phyloP scores from a whole-genome alignment of 345 rosid genomes.

The Eucalyptus cloeziana region DNA sequence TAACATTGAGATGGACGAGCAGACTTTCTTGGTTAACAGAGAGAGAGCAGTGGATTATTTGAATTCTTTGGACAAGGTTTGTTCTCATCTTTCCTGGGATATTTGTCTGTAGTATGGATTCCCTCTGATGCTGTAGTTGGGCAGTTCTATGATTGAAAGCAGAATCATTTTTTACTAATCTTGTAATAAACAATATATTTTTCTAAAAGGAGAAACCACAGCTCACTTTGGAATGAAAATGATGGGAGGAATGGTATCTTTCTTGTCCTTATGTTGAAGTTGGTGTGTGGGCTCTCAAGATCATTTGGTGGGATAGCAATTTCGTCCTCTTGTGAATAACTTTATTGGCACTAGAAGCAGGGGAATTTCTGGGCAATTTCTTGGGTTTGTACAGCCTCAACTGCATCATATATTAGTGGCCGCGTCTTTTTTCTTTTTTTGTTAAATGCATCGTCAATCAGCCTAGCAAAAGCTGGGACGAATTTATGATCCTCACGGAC shows the following conservation, averaged over 20 bases:
- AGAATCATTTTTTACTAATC: neutral
- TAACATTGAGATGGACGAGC: slow-evolving; percentile 97
- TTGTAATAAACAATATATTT: neutral
- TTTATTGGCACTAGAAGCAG: neutral
- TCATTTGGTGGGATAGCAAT: slow-evolving; percentile 5
- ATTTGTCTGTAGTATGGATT: neutral
- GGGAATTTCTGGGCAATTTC: neutral
- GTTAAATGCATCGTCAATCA: neutral
- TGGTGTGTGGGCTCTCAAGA: neutral
- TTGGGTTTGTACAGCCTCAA: neutral
- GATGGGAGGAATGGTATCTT: slow-evolving; percentile 2
- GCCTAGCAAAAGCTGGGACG: neutral
- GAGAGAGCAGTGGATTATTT: slow-evolving; percentile 98
- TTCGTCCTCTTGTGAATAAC: slow-evolving; percentile 2
- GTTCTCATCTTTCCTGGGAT: neutral
- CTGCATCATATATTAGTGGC: neutral
- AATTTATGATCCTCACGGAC: neutral
- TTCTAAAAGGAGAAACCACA: neutral
- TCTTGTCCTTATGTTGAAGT: slow-evolving; percentile 3
- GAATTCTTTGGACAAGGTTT: slow-evolving; percentile 87
- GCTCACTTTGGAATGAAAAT: neutral
- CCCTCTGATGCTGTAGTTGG: neutral
- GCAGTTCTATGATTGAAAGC: neutral
- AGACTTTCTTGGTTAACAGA: slow-evolving; percentile 88
- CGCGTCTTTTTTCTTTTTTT: neutral